Evolutionary conservation across 768 basidiomycete genomes (phyloP), one percentile per base, ranked within the genome.

Genomic region (Mycena metata): DNA sequence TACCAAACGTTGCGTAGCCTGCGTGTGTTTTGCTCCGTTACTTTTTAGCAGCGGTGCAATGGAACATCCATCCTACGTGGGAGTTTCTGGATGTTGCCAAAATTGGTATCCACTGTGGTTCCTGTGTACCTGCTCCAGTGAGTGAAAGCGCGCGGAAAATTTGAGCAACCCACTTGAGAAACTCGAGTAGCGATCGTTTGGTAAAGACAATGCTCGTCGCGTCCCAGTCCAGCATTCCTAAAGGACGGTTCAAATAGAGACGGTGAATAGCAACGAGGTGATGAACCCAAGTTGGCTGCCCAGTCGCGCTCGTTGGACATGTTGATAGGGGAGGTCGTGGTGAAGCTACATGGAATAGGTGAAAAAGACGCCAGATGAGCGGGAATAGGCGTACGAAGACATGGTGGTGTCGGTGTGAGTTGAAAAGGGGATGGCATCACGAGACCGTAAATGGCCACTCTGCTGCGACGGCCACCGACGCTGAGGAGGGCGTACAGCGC

Each of bases 181-280:
- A 94, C 73, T 94, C 92, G 59, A 93, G 83, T 69, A 94, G 80
- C 47, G 88, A 82, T 45, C 93, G 87, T 74, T 94, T 94, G 16
- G 91, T 94, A 76, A 94, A 94, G 33, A 94, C 88, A 69, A 94
- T 92, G 67, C 79, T 87, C 54, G 90, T 92, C 15, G 79, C 76
- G 74, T 94, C 93, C 92, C 93, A 94, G 78, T 94, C 93, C 70
- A 94, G 82, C 88, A 92, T 86, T 67, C 91, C 92, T 93, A 58
- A 16, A 33, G 21, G 19, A 63, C 49, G 33, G 52, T 42, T 51
- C n/a, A 41, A 47, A 11, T 21, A 30, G 16, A 12, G 19, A 52
- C 7, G 52, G 33, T 50, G 46, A 62, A 35, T 15, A 52, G 64
- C n/a, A 65, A 49, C n/a, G 60, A n/a, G 12, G 75, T 83, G 39